Evolutionary conservation across 176 grass and related monocot genomes (phyloP).

Genomic region (Thinopyrum elongatum): DNA sequence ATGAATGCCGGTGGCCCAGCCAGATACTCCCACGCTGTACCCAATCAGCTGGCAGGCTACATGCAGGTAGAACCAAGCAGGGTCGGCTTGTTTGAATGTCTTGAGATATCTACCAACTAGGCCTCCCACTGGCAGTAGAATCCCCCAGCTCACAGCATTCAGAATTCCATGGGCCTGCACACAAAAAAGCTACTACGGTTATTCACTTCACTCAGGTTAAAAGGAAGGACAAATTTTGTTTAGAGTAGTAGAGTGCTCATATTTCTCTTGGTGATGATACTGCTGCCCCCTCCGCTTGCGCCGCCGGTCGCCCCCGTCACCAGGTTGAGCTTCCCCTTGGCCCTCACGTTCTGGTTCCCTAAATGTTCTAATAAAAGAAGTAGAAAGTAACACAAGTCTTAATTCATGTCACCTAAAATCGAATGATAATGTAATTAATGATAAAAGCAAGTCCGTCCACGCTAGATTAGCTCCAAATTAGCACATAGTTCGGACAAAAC

Average conservation of each 20-base stretch:
- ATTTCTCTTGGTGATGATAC: conserved; percentile 34
- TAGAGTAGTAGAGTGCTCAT: conserved; percentile 39
- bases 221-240: neutral
- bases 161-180: conserved; percentile 61
- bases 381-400: no score
- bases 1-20: conserved; percentile 70
- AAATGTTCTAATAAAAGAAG: no score
- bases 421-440: no score
- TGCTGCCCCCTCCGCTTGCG: neutral
- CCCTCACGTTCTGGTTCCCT: no score
- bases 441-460: no score
- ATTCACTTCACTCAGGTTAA: neutral
- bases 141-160: conserved; percentile 69
- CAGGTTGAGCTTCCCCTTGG: conserved; percentile 60
- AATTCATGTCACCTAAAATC: no score
- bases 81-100: conserved; percentile 65
- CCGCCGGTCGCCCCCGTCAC: conserved; percentile 35
- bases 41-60: conserved; percentile 60
- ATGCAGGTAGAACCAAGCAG: conserved; percentile 86
- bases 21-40: conserved; percentile 61
- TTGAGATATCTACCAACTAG: conserved; percentile 72
- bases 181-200: neutral
- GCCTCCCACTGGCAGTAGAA: conserved; percentile 69
- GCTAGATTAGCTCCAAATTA: no score
- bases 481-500: no score